Evolutionary conservation across 805 yeast genomes (phyloP).

Genomic region (Wickerhamiella dianesei): DNA sequence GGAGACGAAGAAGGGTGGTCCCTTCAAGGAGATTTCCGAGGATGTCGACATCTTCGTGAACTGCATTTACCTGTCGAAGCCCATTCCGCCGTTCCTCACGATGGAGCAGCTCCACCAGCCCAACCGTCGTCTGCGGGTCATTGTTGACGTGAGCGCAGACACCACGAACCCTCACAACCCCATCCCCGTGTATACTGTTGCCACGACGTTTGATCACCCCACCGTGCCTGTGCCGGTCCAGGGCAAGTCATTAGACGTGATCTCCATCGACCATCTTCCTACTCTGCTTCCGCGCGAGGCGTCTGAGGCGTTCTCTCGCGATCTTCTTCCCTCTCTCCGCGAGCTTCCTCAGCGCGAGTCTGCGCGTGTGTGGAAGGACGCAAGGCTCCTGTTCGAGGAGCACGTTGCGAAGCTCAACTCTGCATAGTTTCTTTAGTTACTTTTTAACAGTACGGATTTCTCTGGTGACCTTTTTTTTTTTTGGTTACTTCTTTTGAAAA

Average conservation of each 20-base stretch:
- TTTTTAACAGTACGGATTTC: too few relatives aligned
- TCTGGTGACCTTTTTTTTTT: too few relatives aligned
- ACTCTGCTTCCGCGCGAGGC: constrained; percentile 94
- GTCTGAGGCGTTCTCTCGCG: constrained; percentile 78
- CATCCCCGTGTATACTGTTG: constrained; percentile 79
- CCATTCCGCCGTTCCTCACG: constrained; percentile 85
- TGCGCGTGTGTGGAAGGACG: constrained; percentile 86
- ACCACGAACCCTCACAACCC: constrained; percentile 98
- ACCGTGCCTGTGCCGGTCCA: constrained; percentile 59
- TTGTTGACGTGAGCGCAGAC: constrained; percentile 97
- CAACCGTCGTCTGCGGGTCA: constrained; percentile 67
- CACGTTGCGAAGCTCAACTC: constrained; percentile 57
- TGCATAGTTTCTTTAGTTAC: not conserved
- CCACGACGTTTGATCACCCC: constrained; percentile 84
- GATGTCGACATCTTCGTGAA: constrained; percentile 76
- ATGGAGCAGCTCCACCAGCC: constrained; percentile 48
- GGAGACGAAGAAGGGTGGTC: constrained; percentile 95
- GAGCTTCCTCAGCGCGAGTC: constrained; percentile 68
- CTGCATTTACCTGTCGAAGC: constrained; percentile 87
- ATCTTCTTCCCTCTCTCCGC: constrained; percentile 77
- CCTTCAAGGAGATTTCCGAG: constrained; percentile 79
- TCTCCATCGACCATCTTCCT: constrained; percentile 94
- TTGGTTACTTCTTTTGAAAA: too few relatives aligned
- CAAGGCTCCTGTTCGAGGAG: constrained; percentile 67
- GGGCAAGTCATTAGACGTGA: constrained; percentile 81